A percentile compares a stretch with the other conserved stretches of the same genome.
phyloP scores from a whole-genome alignment of 2,329 filamentous ascomycete species.

The Cladorrhinum sp. region DNA sequence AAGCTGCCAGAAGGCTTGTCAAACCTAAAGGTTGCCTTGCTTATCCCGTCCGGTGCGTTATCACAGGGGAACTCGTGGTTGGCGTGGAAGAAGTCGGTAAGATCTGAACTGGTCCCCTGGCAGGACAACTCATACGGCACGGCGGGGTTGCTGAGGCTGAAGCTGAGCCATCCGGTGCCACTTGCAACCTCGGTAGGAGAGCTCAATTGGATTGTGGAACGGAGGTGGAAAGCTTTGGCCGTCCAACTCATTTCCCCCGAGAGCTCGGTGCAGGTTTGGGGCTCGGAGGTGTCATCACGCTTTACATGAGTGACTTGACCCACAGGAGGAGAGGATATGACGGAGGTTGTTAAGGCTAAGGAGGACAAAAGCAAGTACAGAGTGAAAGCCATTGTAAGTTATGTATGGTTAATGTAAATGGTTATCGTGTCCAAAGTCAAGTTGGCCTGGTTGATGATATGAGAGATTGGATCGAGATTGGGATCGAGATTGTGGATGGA shows the following conservation, averaged over 20 bases:
- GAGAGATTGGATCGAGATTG: no score
- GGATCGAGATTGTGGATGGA: background rate
- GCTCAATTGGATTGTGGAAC: conserved; percentile 41
- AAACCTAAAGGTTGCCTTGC: conserved; percentile 35
- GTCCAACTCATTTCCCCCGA: conserved; percentile 37
- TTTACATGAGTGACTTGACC: background rate
- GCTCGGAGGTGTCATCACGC: background rate
- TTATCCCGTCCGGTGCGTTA: conserved; percentile 22
- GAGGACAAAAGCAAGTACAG: background rate
- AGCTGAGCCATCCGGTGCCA: conserved; percentile 40
- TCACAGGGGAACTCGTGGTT: conserved; percentile 39
- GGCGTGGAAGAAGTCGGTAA: conserved; percentile 46
- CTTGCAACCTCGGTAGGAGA: conserved; percentile 43
- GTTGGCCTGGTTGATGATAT: background rate
- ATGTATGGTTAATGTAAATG: background rate
- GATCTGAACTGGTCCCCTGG: conserved; percentile 37
- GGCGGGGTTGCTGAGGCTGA: conserved; percentile 42
- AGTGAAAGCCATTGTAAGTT: background rate
- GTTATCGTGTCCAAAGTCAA: background rate
- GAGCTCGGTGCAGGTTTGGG: conserved; percentile 27
- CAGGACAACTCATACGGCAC: conserved; percentile 38
- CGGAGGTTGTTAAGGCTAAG: background rate
- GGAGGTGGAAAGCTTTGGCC: conserved; percentile 42
- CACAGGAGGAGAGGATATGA: background rate
- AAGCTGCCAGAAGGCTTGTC: conserved; percentile 35